Evolutionary conservation across 2,329 filamentous ascomycete genomes (phyloP), one percentile per base, ranked within the genome.

Genomic region (Aspergillus pseudoterreus): DNA sequence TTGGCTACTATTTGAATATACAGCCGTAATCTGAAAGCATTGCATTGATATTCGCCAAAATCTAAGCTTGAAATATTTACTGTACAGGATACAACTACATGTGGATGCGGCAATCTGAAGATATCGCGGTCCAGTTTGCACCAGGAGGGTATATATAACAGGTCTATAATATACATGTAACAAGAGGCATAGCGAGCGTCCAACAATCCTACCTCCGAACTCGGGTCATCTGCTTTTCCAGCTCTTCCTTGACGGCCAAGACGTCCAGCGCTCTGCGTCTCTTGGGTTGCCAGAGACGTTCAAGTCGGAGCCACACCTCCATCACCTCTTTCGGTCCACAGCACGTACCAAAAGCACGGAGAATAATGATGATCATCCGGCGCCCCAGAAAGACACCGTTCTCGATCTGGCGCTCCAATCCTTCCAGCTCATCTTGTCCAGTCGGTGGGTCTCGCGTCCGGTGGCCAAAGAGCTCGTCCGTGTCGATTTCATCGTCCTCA

Each of bases 361-460:
- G 55, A 43, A 72, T 71, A 15, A 64, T 57, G 39, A 71, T 64
- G 22, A 72, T 66, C 57, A 74, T 67, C 43, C 64, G 66, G 21
- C 70, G 70, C n/a, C 72, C 71, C 8, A 75, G 56, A 45, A 74
- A 74, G 11, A 74, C 64, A 4, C 67, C 68, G 50, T 73, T 73
- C 33, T 72, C 68, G 15, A 73, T 61, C 42, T 63, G 64, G 33
- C 56, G 60, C 22, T 67, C 63, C 11, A 67, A 47, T 3, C 63
- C 55, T 19, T 65, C 59, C 27, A 58, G 33, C 11, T 53, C 50
- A 19, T 55, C 53, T 3, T 45, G 15, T 33, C 46, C 49, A 21
- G 19, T 22, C 32, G 51, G 50, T 35, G 39, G 44, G 43, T 47
- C 33, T n/a, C 43, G 50, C 14, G 50, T 36, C 24, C 35, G 45